Base-by-base conservation (phyloP, 2,329 filamentous ascomycete species). In the Penicillium hesseltinei region DNA sequence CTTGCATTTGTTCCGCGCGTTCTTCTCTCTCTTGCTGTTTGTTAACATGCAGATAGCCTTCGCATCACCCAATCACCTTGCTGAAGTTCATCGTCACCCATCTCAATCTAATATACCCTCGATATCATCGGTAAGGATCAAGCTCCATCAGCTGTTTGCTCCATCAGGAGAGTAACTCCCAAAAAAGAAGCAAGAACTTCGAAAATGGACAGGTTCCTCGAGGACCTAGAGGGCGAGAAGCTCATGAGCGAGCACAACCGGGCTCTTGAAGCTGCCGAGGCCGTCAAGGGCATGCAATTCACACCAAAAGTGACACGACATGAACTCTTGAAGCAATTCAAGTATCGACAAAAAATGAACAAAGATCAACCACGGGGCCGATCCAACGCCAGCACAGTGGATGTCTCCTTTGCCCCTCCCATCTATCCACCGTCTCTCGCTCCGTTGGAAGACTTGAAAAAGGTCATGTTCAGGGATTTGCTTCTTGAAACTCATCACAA, bases 401-500 rank as follows among this genome's bases (percentile, higher is more conserved):
- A 46, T 7, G 23, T 53, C 21, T 31, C 42, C 15, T 53, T 53
- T 7, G 42, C 23, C 8, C 23, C 33, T 29, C 33, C 35, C 6
- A 38, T 47, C 13, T 48, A 54, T 25, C 43, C 25, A 15, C 65
- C 68, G 0, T 68, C 50, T 23, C 47, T 56, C 19, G 40, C 46
- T 2, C 27, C 62, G 0, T 36, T 67, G 13, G 27, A 47, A 33
- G 57, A 54, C 0, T 58, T 74, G 9, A 61, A 55, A n/a, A 69
- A 68, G 60, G 54, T 69, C 8, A 54, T 57, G 33, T 66, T 78
- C 50, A 63, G 57, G 29, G 61, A 75, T 6, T 65, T 79, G 9
- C 43, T 38, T 19, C 62, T 75, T 15, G 73, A 75, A 60, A 75
- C 65, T 15, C 74, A 77, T 45, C 75, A 78, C 59, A 64, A 72